Base-by-base conservation (phyloP, 768 basidiomycete genomes). In the Tylopilus intermedius region DNA sequence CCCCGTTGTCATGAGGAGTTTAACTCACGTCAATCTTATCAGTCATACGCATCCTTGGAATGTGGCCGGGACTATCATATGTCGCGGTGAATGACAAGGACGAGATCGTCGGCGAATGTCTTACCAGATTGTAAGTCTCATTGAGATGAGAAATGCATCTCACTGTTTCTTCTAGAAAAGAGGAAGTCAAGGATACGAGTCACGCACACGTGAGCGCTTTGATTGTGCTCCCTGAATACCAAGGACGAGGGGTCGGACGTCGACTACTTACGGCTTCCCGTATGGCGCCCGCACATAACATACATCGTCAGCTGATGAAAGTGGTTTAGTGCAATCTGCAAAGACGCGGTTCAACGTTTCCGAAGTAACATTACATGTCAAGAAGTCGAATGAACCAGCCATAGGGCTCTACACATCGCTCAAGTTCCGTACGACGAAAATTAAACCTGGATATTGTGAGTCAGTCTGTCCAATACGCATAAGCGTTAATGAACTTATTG, bases 341-440 rank as follows among this genome's bases (percentile, higher is more conserved):
- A 47, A 40, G 22, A 21, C 38, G n/a, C 4, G 10, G 10, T 57
- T 45, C 37, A 24, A 44, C 22, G 51, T 32, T 21, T 47, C 52
- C 15, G 24, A 56, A 38, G 47, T 54, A 7, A 57, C 53, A 14
- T 38, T 49, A 24, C 27, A 58, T 18, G 50, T 56, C 5, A 37
- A 29, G 8, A 49, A 49, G 50, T 59, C 55, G 6, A 56, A 58
- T 30, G 55, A 50, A 40, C 43, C 27, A 46, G 57, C 50, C 5
- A 43, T 58, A n/a, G 21, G 39, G 39, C 51, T 56, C 10, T 55
- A 54, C 18, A 43, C 44, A 5, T 55, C 47, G 1, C 47, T 56
- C 41, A 35, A 29, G 15, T 58, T 56, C 27, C 27, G 42, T 33
- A 30, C 47, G 41, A 52, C 39, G 8, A 14, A 39, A 40, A 50